Base-by-base conservation (phyloP, 2,329 filamentous ascomycete species). In the Curvularia spicifera region DNA sequence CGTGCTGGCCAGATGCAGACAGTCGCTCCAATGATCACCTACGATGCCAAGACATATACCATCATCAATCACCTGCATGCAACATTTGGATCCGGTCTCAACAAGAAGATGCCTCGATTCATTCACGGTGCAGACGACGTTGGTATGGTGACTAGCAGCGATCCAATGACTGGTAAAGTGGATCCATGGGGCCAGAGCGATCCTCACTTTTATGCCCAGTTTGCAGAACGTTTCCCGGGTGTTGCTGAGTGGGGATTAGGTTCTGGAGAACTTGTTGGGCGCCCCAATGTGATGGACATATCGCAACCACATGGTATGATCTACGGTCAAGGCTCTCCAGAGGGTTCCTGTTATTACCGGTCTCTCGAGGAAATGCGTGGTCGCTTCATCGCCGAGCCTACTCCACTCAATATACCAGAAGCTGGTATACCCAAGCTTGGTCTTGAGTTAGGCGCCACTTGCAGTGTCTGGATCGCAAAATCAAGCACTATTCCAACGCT, bases 401-500 rank as follows among this genome's bases (percentile, higher is more conserved):
- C 83, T 18, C 83, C 85, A 20, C 80, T 87, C 18, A 83, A 86
- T 12, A 83, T 87, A 51, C 87, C 87, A 6, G 82, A 87, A 60
- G 80, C 86, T 26, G 93, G 93, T 40, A 91, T 97, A 28, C 93
- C 93, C 2, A 87, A 87, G 51, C 84, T 96, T 18, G 87, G 89
- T 1, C 84, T 87, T 59, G 82, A 89, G 51, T 84, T 82, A 0
- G 90, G 95, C 61, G 87, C 89, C 1, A 84, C 95, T 18, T 91
- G 87, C 65, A 87, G 89, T 40, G 87, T 96, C 3, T 98, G 94
- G 94, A 89, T 97, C 63, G 91, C 93, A 35, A 98, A 97, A 72
- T 90, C 91, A 1, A 80, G 86, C 8, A 82, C 85, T 4, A 84
- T 97, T 29, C 87, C 90, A 12, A 83, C 85, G 9, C 81, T 88